Evolutionary conservation across 208 protist species (phyloP).

Genomic region (Trypanosoma avium): DNA sequence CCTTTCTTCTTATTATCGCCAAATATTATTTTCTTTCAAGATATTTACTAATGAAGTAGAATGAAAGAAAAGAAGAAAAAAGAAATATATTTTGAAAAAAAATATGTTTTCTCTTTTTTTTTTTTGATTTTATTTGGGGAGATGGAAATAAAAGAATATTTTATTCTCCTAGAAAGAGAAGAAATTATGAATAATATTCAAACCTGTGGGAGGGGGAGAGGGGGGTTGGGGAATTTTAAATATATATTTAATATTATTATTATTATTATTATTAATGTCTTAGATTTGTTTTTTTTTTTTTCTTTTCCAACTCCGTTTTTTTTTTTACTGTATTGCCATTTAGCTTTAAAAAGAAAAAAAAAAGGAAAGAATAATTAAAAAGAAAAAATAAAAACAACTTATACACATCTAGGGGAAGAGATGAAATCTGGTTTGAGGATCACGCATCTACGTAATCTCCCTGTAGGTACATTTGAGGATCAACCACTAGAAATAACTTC

Average conservation of each 20-base stretch:
- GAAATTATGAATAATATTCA: too few species aligned
- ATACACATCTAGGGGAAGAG: too few species aligned
- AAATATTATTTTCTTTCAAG: neutral
- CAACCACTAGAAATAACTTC: neutral
- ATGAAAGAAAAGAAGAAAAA: neutral
- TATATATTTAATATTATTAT: too few species aligned
- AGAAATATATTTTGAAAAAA: neutral
- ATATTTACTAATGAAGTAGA: neutral
- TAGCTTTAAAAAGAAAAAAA: neutral
- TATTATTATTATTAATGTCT: too few species aligned
- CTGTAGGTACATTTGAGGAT: constrained; percentile 7
- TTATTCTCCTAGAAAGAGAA: neutral
- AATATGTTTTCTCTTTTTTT: constrained; percentile 7
- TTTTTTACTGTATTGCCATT: too few species aligned
- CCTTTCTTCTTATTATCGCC: too few species aligned
- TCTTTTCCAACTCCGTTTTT: too few species aligned
- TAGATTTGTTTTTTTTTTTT: too few species aligned
- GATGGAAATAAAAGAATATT: neutral
- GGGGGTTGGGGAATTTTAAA: too few species aligned
- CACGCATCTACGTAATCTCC: constrained; percentile 10
- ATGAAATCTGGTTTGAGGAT: constrained; percentile 1
- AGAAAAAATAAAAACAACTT: neutral
- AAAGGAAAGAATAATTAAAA: neutral
- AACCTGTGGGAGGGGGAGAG: too few species aligned
- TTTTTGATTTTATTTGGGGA: neutral